Evolutionary conservation across 805 yeast species (phyloP), one percentile per base, ranked within the genome.

Genomic region (Kockiozyma suomiensis): DNA sequence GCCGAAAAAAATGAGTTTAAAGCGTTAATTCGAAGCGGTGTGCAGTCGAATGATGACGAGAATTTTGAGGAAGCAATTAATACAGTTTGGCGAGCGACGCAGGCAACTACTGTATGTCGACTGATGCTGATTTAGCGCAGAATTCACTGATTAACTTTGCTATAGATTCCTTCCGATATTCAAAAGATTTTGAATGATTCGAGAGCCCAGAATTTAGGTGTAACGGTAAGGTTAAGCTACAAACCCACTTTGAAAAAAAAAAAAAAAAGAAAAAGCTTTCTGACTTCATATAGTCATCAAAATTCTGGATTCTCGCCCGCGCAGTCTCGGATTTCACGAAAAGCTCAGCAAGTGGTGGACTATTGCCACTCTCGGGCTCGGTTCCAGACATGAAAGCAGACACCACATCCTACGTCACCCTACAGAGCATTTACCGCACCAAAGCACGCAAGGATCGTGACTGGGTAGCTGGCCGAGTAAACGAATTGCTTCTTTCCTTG

Each of bases 351-450:
- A 69, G 73, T 48, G 66, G 28, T 32, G 58, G 58, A 0, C 59
- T 62, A 17, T 75, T 89, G n/a, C 96, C 97, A 0, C 72, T 90
- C 1, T 78, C 86, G 2, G 97, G 96, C 0, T 80, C 76, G 0
- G 70, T 92, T 4, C 96, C 97, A 0, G 98, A 92, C 71, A 93
- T 93, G 97, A 87, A 88, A 21, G 82, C 96, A 0, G 83, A 85
- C 62, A 86, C 97, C 0, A 72, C 74, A 7, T 77, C 77, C 56
- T 93, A 88, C 70, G 76, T 86, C 1, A 71, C 68, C 7, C 73
- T 93, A 38, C 87, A 85, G 70, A 69, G 69, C 0, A 66, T 90
- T 2, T 93, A 89, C 69, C 71, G 79, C 17, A 74, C 70, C 0
- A 86, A 86, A 68, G 85, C 88, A 1, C 58, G 66, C 8, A 49